These are phyloP conservation scores for Xylaria acuta DNA, from an alignment of 495 filamentous ascomycete genomes.

Conservation along the genomic window DNA sequence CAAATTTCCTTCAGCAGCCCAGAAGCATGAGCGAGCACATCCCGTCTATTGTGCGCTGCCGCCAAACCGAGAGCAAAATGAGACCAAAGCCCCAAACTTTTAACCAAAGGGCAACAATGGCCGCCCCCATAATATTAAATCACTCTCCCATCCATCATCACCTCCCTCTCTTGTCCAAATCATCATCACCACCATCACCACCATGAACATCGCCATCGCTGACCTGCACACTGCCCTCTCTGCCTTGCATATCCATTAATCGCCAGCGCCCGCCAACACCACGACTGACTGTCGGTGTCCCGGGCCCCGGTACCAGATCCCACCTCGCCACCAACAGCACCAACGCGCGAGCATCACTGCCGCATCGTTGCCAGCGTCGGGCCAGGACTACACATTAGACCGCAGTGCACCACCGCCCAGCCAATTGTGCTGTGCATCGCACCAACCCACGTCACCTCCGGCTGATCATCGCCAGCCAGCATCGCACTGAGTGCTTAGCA, in stretches of 20 bases:
- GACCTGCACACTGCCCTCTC: conserved; percentile 18
- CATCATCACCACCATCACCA: conserved; percentile 30
- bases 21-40: conserved; percentile 36
- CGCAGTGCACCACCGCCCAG: conserved; percentile 21
- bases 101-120: conserved; percentile 41
- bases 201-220: conserved; percentile 22
- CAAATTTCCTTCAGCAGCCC: conserved; percentile 34
- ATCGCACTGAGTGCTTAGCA: conserved; percentile 17
- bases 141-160: conserved; percentile 38
- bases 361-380: conserved; percentile 14
- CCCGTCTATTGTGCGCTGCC: conserved; percentile 37
- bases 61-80: conserved; percentile 36
- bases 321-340: conserved; percentile 18
- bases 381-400: conserved; percentile 9
- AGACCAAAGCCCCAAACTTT: conserved; percentile 45
- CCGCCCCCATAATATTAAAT: conserved; percentile 45
- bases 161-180: conserved; percentile 24
- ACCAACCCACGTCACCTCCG: conserved; percentile 17
- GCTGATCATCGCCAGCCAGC: conserved; percentile 26
- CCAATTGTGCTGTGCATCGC: conserved; percentile 22
- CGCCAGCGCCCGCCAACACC: conserved; percentile 15
- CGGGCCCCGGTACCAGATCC: neutral
- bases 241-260: conserved; percentile 26
- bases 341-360: conserved; percentile 16
- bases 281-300: neutral